phyloP scores from a whole-genome alignment of 768 basidiomycete species.

The Suillus hirtellus region DNA sequence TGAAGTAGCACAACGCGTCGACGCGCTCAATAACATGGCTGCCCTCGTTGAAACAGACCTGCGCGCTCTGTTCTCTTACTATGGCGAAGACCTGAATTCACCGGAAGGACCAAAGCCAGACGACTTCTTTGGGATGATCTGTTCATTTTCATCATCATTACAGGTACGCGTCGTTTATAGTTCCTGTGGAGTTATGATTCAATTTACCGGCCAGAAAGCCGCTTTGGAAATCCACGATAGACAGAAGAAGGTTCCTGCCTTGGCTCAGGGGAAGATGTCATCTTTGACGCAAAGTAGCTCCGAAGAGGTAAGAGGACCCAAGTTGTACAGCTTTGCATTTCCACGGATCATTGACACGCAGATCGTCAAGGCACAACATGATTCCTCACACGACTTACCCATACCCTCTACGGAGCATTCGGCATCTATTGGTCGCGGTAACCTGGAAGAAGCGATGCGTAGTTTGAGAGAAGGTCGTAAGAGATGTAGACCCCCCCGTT shows the following conservation, averaged over 20 bases:
- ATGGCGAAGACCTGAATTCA: constrained; percentile 70
- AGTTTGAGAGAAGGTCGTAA: constrained; percentile 66
- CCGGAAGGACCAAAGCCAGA: constrained; percentile 73
- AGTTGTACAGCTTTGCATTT: not conserved
- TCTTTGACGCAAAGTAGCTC: not conserved
- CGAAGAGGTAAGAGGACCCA: constrained; percentile 12
- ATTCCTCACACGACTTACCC: constrained; percentile 29
- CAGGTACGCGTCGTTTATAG: constrained; percentile 44
- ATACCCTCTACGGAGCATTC: constrained; percentile 45
- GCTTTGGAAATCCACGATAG: constrained; percentile 64
- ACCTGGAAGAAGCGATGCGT: constrained; percentile 82
- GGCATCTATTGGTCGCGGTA: constrained; percentile 70
- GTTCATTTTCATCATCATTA: constrained; percentile 72
- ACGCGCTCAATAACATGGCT: constrained; percentile 66
- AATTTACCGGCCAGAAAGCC: constrained; percentile 53
- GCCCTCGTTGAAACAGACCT: constrained; percentile 60
- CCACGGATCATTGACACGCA: constrained; percentile 23
- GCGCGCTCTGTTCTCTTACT: constrained; percentile 62
- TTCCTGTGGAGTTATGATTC: constrained; percentile 5
- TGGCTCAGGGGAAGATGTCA: not conserved
- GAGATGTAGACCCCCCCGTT: constrained; percentile 16
- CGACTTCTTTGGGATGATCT: constrained; percentile 76
- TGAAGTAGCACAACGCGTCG: constrained; percentile 52
- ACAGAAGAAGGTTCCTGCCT: not conserved
- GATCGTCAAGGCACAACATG: constrained; percentile 42